Evolutionary conservation across 345 rosid species (phyloP), one percentile per base, ranked within the genome.

Genomic region (Salix suchowensis): DNA sequence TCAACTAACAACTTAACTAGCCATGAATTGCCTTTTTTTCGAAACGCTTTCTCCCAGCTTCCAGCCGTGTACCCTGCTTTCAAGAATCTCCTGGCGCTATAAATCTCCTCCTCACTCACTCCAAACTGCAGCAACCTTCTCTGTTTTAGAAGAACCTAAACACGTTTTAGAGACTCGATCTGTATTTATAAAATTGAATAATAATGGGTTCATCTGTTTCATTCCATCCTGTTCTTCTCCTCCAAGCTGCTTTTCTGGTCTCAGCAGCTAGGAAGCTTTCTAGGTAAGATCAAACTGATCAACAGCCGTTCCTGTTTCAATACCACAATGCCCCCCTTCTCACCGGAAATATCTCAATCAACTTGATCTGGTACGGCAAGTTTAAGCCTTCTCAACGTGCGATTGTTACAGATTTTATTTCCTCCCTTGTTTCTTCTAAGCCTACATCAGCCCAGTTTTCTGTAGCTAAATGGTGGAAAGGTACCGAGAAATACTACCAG

Each of bases 271-370:
- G 75, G 61, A 39, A 12, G 5, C 26, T 68, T 2, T 10, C 48
- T 8, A 19, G 64, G 34, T 46, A 71, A 7, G 5, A 1, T 13
- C 54, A 64, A 11, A 36, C n/a, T 3, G 36, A 32, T 32, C 21
- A 72, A 7, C 64, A 65, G 13, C 21, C 55, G 2, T 13, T 71
- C 8, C 67, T 26, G 2, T 78, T 76, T 26, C 70, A 4, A 7
- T 79, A 70, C 68, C 78, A 79, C 46, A 74, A 70, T 12, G 82
- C 75, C 11, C 66, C 66, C 1, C 78, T 79, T 52, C 75, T 74
- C 0, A 48, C 28, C 16, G 78, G 78, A 19, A 48, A 68, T 23
- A 64, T 74, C 12, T 46, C 70, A 0, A 14, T 79, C 36, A 79
- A 74, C 36, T 42, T 79, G 34, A 79, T 79, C 0, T 70, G 82